Evolutionary conservation across 2,329 filamentous ascomycete genomes (phyloP).

Genomic region (Penicillium nordicum): DNA sequence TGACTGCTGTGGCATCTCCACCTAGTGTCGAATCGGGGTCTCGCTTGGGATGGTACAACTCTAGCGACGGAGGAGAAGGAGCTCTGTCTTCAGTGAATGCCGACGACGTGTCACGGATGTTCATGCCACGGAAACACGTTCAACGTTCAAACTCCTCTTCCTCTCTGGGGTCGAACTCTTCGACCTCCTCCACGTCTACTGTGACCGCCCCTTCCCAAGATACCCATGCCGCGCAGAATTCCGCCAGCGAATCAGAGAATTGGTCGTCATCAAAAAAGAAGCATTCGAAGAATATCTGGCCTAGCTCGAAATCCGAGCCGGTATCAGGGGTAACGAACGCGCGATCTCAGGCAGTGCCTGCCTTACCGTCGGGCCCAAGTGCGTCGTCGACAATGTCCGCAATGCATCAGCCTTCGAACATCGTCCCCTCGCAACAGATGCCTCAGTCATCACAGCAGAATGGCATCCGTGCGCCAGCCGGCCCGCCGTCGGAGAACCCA

Average conservation of each 20-base stretch:
- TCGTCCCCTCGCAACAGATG: slow-evolving; percentile 67
- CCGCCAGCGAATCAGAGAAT: slow-evolving; percentile 38
- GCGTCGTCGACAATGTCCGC: slow-evolving; percentile 62
- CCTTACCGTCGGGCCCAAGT: slow-evolving; percentile 56
- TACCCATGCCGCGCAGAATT: slow-evolving; percentile 37
- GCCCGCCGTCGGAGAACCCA: slow-evolving; percentile 56
- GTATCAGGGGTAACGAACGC: slow-evolving; percentile 61
- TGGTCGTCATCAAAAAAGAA: slow-evolving; percentile 48
- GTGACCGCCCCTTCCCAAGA: slow-evolving; percentile 32
- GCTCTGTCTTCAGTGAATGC: slow-evolving; percentile 69
- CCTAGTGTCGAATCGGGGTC: slow-evolving; percentile 61
- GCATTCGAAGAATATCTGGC: slow-evolving; percentile 57
- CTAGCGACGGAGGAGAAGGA: slow-evolving; percentile 57
- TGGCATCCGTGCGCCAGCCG: slow-evolving; percentile 47
- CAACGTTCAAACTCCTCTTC: slow-evolving; percentile 89
- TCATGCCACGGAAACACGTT: slow-evolving; percentile 81
- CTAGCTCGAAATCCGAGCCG: slow-evolving; percentile 62
- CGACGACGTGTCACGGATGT: slow-evolving; percentile 83
- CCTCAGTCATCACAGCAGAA: slow-evolving; percentile 61
- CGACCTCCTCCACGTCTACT: slow-evolving; percentile 56
- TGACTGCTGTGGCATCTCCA: slow-evolving; percentile 66
- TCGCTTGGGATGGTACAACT: slow-evolving; percentile 58
- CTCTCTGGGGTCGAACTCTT: slow-evolving; percentile 64
- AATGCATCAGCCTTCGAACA: slow-evolving; percentile 59
- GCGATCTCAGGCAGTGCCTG: slow-evolving; percentile 59